Conservation (phyloP, 148 eudicot genomes). For the Fagopyrum homotropicum region DNA sequence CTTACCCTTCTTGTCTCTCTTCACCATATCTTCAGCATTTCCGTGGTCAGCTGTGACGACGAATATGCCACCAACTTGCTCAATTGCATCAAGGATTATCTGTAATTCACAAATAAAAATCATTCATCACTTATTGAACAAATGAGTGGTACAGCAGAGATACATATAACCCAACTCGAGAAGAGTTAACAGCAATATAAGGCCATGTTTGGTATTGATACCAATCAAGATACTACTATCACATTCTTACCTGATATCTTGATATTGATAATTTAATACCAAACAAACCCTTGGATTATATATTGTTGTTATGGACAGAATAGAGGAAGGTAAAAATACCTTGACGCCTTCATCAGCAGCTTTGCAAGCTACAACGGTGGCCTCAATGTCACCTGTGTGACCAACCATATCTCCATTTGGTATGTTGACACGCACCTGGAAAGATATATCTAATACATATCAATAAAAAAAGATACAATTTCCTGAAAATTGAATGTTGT, state of each 20-base stretch:
- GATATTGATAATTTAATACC: too few relatives aligned
- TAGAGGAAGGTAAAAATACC: constrained; percentile 29
- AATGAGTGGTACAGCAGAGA: background rate
- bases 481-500: background rate
- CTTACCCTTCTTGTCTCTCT: constrained; percentile 92
- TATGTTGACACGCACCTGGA: constrained; percentile 85
- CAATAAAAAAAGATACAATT: background rate
- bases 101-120: constrained; percentile 9
- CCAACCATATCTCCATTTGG: constrained; percentile 96
- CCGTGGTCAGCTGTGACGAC: constrained; percentile 97
- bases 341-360: constrained; percentile 96
- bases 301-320: background rate
- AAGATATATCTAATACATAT: background rate
- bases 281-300: too few relatives aligned
- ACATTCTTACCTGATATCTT: too few relatives aligned
- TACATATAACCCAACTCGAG: background rate
- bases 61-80: constrained; percentile 89
- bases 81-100: constrained; percentile 84
- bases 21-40: constrained; percentile 98
- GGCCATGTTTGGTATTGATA: background rate
- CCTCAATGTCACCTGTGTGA: constrained; percentile 86
- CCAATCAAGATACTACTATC: background rate
- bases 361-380: constrained; percentile 81
- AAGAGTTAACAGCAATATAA: too few relatives aligned
- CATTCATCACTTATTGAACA: background rate